Percentiles rank a stretch among this genome's conserved stretches.
Conservation (phyloP, 2,329 filamentous ascomycete genomes). For the Phialophora chinensis region DNA sequence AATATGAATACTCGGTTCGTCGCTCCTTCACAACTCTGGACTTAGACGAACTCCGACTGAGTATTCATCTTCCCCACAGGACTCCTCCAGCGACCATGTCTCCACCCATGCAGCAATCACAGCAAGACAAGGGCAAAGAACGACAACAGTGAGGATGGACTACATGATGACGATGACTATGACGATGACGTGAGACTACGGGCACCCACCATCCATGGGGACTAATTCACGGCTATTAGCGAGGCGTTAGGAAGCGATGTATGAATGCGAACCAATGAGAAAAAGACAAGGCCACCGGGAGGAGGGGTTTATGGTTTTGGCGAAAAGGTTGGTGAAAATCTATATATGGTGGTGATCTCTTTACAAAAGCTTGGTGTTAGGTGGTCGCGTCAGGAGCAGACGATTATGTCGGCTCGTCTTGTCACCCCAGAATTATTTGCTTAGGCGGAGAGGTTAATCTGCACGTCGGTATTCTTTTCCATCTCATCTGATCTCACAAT, state of each 20-base stretch:
- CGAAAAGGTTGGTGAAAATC: slow-evolving; percentile 10
- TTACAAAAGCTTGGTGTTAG: slow-evolving; percentile 4
- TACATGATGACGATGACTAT: not conserved
- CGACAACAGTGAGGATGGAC: slow-evolving; percentile 21
- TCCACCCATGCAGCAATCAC: slow-evolving; percentile 17
- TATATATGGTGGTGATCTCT: not conserved
- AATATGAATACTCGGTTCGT: slow-evolving; percentile 41
- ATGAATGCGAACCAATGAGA: slow-evolving; percentile 7
- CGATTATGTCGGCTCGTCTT: not conserved
- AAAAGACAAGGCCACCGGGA: not conserved
- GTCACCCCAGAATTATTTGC: not conserved
- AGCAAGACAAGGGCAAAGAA: slow-evolving; percentile 29
- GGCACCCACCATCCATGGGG: not conserved
- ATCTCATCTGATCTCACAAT: slow-evolving; percentile 8
- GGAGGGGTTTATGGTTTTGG: not conserved
- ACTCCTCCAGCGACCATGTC: slow-evolving; percentile 23
- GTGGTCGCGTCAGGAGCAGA: not conserved
- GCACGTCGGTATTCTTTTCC: not conserved
- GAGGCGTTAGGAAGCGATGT: slow-evolving; percentile 18
- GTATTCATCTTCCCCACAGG: slow-evolving; percentile 34
- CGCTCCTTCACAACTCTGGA: slow-evolving; percentile 39
- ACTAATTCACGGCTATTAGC: slow-evolving; percentile 21
- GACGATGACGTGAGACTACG: slow-evolving; percentile 29
- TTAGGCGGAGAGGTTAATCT: not conserved
- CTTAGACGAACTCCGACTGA: slow-evolving; percentile 37